Evolutionary conservation across 441 rosid genomes (phyloP), one percentile per base, ranked within the genome.

Genomic region (Mallotus japonicus): DNA sequence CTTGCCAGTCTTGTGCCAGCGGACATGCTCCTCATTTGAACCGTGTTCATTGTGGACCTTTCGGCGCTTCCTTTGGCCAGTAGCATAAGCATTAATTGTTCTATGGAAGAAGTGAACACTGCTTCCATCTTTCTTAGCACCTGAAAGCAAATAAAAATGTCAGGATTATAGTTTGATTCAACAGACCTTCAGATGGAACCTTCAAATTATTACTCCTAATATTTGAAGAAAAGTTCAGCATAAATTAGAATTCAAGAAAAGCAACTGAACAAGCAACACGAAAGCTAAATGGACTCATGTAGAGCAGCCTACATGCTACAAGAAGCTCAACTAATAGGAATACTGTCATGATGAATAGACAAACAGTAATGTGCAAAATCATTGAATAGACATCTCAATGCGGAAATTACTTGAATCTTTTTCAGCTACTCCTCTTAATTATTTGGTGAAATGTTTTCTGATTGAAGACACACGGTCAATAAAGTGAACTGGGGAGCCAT

Each of bases 1-100:
- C 84, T 81, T 90, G 51, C 99, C 99, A 10, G 99, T 95, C 84
- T 95, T 95, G 79, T 95, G 99, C 99, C 99, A 95, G 73, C 99
- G 93, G 32, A 89, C 95, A 75, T 79, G 85, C 65, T 88, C 95
- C 78, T 80, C 84, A 20, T 73, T 53, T 0, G 81, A 69, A 73
- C 76, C 76, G 24, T 79, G 68, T 20, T 86, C 83, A 60, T 63
- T 62, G 19, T 86, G 88, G 78, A 95, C 79, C 84, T 86, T 93
- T 24, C 99, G 85, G 64, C 99, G 98, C 85, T 95, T 95, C 62
- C 98, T 81, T 72, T 86, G 93, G 50, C 99, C 99, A 50, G 92
- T 93, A 44, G 94, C 83, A 68, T 95, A 93, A 47, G 99, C 99
- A 72, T 95, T 95, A 46, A 73, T 73, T 0, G 90, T 93, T 83